Base-by-base conservation (phyloP, 169 alveolate genomes). In the Plasmodium vivax region DNA sequence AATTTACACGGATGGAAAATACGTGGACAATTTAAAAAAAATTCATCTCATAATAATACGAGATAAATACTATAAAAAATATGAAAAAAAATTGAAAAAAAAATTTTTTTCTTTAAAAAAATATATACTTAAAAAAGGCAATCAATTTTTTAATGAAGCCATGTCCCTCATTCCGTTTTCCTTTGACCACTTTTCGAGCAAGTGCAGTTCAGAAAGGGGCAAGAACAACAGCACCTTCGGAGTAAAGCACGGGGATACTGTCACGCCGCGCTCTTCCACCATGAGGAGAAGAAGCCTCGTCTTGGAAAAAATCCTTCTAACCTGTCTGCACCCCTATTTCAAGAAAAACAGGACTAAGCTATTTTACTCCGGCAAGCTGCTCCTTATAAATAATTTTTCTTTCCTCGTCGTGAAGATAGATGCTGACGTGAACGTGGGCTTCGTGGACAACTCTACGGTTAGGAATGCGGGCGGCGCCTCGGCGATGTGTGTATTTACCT, bases 1-100 rank as follows among this genome's bases (percentile, higher is more conserved):
- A 56, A 87, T 87, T 56, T 87, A 87, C 82, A 87, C 93, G 27
- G 88, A 87, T 87, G 93, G 93, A 16, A 87, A 87, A 87, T 87
- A 71, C 81, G 93, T 77, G 23, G 87, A 87, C 47, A 75, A 74
- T 75, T 87, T 87, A 75, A 75, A 30, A 34, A 87, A 87, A 87
- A 87, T 87, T 36, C 87, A 87, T 10, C 68, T 87, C 36, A 51
- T 87, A 87, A 87, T 87, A 54, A 87, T 87, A 75, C 80, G 72
- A 47, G 93, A 87, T 51, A 87, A 38, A 87, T 5, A 87, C 71
- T 87, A 87, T 36, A 87, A 87, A 51, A 87, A 75, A 74, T 87
- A 87, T 87, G 87, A 87, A 19, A 74, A 56, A 87, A 87, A 75
- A 54, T 16, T 75, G 43, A 75, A 87, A 56, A 87, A 58, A 54